These are phyloP conservation scores for Mucor saturninus DNA, from an alignment of 371 early-diverging fungal species.

Conservation along the genomic window DNA sequence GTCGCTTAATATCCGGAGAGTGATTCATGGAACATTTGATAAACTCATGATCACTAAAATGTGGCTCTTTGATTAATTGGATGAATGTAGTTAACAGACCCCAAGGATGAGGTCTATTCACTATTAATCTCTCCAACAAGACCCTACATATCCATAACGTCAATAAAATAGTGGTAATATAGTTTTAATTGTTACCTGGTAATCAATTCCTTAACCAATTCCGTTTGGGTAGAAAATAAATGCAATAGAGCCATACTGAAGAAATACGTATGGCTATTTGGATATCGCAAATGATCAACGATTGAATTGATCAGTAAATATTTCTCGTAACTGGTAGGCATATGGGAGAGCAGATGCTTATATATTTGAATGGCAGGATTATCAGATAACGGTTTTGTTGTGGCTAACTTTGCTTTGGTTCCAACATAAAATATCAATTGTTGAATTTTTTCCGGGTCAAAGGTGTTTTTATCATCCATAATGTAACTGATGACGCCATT, in stretches of 20 bases:
- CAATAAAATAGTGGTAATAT: neutral
- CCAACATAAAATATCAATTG: slow-evolving; percentile 38
- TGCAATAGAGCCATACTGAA: slow-evolving; percentile 81
- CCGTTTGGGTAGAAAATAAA: slow-evolving; percentile 71
- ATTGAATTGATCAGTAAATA: slow-evolving; percentile 86
- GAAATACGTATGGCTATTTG: slow-evolving; percentile 94
- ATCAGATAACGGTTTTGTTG: slow-evolving; percentile 26
- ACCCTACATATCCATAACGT: slow-evolving; percentile 46
- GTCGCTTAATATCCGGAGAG: slow-evolving; percentile 69
- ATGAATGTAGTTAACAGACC: slow-evolving; percentile 96
- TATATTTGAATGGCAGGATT: slow-evolving; percentile 36
- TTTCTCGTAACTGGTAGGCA: slow-evolving; percentile 54
- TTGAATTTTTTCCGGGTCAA: slow-evolving; percentile 11
- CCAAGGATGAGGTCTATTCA: slow-evolving; percentile 98
- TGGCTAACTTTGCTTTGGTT: slow-evolving; percentile 28
- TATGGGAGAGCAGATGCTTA: slow-evolving; percentile 31
- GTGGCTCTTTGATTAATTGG: slow-evolving; percentile 88
- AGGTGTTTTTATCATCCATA: neutral
- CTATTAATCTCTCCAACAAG: slow-evolving; percentile 92
- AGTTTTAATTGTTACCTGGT: slow-evolving; percentile 43
- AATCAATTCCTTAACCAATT: slow-evolving; percentile 86
- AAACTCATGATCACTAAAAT: slow-evolving; percentile 81
- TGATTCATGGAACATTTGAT: slow-evolving; percentile 44
- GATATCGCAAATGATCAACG: slow-evolving; percentile 96
- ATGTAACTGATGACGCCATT: slow-evolving; percentile 15